These are phyloP conservation scores for Purshia tridentata DNA, from an alignment of 306 rosid species.

Conservation along the genomic window DNA sequence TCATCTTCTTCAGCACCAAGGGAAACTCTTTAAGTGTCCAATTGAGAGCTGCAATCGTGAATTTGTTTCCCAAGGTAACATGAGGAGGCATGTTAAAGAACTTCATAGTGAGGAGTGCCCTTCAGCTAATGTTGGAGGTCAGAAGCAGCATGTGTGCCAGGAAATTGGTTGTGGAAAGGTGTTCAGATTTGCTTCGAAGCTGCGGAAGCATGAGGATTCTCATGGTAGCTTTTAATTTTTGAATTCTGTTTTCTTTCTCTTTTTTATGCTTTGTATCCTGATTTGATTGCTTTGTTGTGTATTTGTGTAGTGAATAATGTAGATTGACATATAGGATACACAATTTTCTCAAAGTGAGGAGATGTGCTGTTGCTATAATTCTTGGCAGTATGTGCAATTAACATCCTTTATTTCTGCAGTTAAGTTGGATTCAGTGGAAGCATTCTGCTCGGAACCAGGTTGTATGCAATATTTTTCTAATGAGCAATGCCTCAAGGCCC, in stretches of 20 bases:
- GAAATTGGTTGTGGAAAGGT: slow-evolving; percentile 72
- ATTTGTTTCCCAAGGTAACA: slow-evolving; percentile 44
- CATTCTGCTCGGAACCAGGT: slow-evolving; percentile 53
- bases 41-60: slow-evolving; percentile 52
- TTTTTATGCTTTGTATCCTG: neutral
- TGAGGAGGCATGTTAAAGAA: slow-evolving; percentile 54
- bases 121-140: slow-evolving; percentile 11
- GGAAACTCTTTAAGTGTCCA: slow-evolving; percentile 63
- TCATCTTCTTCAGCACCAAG: slow-evolving; percentile 69
- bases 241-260: neutral
- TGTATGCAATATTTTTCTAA: slow-evolving; percentile 68
- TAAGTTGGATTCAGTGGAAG: slow-evolving; percentile 57
- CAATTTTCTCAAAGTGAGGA: neutral
- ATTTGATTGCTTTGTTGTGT: neutral
- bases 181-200: slow-evolving; percentile 50
- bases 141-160: slow-evolving; percentile 50
- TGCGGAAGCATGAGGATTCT: slow-evolving; percentile 55
- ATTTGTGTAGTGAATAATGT: neutral
- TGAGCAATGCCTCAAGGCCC: slow-evolving; percentile 50
- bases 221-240: slow-evolving; percentile 42
- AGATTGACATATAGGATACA: neutral
- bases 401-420: slow-evolving; percentile 35
- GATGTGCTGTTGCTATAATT: neutral
- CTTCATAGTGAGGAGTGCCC: slow-evolving; percentile 41
- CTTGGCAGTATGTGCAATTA: neutral